These are phyloP conservation scores for Mitragyna speciosa DNA, from an alignment of 257 asterid genomes.

Conservation along the genomic window DNA sequence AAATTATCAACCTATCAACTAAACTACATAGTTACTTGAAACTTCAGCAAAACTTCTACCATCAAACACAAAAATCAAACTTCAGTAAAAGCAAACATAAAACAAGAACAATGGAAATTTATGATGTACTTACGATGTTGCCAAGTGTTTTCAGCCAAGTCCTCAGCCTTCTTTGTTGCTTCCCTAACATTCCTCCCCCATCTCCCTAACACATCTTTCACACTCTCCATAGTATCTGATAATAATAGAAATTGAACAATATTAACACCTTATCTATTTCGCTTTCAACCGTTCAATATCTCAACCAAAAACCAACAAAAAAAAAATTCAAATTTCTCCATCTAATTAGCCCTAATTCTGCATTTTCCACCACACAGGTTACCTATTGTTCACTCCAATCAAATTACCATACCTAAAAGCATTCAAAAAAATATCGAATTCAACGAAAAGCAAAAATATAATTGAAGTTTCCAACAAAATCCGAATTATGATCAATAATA, in stretches of 20 bases:
- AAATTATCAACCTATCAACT: too few relatives aligned
- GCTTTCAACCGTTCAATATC: not conserved
- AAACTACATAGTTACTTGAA: too few relatives aligned
- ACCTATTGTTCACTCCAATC: not conserved
- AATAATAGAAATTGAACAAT: conserved; percentile 2
- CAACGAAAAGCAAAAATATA: not conserved
- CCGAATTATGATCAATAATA: not conserved
- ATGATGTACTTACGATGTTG: conserved; percentile 72
- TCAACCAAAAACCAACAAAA: not conserved
- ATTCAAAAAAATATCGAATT: not conserved
- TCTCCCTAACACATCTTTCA: conserved; percentile 67
- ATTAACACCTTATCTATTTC: not conserved
- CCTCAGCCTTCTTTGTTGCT: conserved; percentile 79
- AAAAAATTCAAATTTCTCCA: conserved; percentile 26
- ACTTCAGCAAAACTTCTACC: too few relatives aligned
- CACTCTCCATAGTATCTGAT: conserved; percentile 63
- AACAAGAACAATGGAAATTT: not conserved
- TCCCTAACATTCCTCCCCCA: conserved; percentile 88
- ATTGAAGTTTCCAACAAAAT: not conserved
- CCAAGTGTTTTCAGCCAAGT: conserved; percentile 89
- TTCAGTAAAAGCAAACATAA: not conserved
- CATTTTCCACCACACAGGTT: not conserved
- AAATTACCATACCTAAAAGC: not conserved
- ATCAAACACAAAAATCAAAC: not conserved
- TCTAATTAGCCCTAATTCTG: not conserved